phyloP scores from a whole-genome alignment of 2,329 filamentous ascomycete genomes.

The Colletotrichum orchidophilum region DNA sequence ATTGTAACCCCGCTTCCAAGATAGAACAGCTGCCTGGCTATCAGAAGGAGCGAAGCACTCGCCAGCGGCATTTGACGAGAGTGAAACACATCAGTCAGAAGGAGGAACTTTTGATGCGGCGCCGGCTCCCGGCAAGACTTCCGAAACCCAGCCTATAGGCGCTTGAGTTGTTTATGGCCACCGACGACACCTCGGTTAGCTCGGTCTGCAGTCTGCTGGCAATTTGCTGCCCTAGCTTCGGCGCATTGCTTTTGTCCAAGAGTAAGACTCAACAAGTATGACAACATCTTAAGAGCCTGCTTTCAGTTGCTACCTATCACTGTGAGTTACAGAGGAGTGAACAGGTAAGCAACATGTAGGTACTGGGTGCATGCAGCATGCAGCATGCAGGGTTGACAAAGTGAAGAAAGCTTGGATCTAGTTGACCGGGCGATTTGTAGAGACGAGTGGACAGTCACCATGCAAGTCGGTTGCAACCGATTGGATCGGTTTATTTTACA shows the following conservation, averaged over 20 bases:
- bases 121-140: background rate
- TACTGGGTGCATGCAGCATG: no score
- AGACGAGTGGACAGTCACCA: background rate
- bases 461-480: background rate
- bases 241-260: background rate
- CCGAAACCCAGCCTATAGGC: background rate
- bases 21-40: background rate
- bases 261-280: no score
- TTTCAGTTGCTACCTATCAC: background rate
- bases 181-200: background rate
- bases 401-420: background rate
- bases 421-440: background rate
- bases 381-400: no score
- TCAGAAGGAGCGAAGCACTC: background rate
- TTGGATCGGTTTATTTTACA: background rate
- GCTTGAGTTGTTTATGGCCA: background rate
- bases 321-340: background rate
- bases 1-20: background rate
- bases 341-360: background rate
- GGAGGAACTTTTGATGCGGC: background rate
- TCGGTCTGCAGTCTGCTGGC: background rate
- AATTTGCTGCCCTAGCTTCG: background rate
- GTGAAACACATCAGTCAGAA: background rate
- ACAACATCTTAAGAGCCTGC: background rate
- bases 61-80: background rate